Evolutionary conservation across 1,284 basidiomycete genomes (phyloP), one percentile per base, ranked within the genome.

Genomic region (Jaminaea rosea): DNA sequence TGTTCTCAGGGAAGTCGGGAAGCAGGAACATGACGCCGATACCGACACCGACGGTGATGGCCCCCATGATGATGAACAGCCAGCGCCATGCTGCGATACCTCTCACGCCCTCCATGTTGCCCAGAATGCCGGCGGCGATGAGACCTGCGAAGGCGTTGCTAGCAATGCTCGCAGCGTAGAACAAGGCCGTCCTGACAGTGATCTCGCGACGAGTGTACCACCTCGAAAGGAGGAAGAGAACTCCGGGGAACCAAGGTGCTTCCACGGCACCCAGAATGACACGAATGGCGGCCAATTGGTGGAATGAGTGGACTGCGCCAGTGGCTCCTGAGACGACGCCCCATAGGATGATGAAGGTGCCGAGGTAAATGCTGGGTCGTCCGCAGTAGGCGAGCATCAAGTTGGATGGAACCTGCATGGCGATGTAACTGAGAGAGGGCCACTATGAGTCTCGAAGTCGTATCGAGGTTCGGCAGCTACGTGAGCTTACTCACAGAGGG

Each of bases 371-470:
- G 11, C 67, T 62, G 2, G 71, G 71, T n/a, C 60, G 44, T 21
- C 61, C 62, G 29, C 72, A 58, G 37, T 62, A 66, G 31, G 68
- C 59, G 58, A 74, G 60, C 46, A 75, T 32, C 59, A 72, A 56
- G 52, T 73, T 74, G 29, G 69, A 85, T 15, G 84, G 85, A 10
- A 48, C 15, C 29, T 48, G 47, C 32, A 37, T 19, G 17, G 23
- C 21, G 32, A 48, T 48, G 47, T 48, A 48, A 10, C 42, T 26
- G 42, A 44, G 15, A n/a, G n/a, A n/a, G n/a, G n/a, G n/a, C n/a
- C n/a, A n/a, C n/a, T n/a, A n/a, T n/a, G n/a, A n/a, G n/a, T n/a
- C n/a, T n/a, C n/a, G n/a, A n/a, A n/a, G n/a, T n/a, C n/a, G n/a
- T n/a, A n/a, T n/a, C n/a, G n/a, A n/a, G n/a, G n/a, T n/a, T n/a